Evolutionary conservation across 805 yeast genomes (phyloP).

Genomic region (Zygosaccharomyces rouxii): DNA sequence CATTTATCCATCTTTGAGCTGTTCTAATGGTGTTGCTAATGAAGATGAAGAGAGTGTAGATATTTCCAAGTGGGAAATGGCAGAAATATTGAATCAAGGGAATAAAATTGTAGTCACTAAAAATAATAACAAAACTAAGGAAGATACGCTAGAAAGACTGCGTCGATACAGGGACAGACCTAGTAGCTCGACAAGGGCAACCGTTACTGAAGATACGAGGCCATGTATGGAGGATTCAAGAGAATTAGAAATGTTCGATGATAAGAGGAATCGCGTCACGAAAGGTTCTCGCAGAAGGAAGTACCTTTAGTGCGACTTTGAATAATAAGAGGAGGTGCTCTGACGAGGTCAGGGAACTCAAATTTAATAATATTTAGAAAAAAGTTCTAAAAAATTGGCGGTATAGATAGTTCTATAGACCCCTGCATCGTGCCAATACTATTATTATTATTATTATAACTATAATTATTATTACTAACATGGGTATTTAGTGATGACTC

Average conservation of each 20-base stretch:
- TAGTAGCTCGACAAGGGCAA: not conserved
- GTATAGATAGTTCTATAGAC: constrained; percentile 5
- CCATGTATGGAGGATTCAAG: constrained; percentile 14
- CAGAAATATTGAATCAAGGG: constrained; percentile 12
- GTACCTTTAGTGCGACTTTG: constrained; percentile 5
- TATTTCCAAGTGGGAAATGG: constrained; percentile 25
- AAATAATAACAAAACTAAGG: not conserved
- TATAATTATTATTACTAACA: not conserved
- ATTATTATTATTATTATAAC: not conserved
- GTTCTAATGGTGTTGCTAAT: not conserved
- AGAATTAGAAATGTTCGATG: constrained; percentile 21
- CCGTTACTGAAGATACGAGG: constrained; percentile 5
- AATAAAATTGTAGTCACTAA: constrained; percentile 1
- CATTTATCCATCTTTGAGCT: constrained; percentile 2
- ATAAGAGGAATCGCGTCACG: constrained; percentile 22
- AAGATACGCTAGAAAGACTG: not conserved
- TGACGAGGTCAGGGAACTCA: not conserved
- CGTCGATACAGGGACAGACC: not conserved
- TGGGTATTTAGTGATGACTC: not conserved
- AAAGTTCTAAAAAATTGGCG: not conserved
- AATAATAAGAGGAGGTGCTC: not conserved
- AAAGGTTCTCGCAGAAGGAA: constrained; percentile 22
- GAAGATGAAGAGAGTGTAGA: constrained; percentile 20
- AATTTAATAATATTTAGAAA: not conserved
- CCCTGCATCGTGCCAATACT: not conserved